phyloP scores from a whole-genome alignment of 2,329 filamentous ascomycete species.

The Fusarium poae region DNA sequence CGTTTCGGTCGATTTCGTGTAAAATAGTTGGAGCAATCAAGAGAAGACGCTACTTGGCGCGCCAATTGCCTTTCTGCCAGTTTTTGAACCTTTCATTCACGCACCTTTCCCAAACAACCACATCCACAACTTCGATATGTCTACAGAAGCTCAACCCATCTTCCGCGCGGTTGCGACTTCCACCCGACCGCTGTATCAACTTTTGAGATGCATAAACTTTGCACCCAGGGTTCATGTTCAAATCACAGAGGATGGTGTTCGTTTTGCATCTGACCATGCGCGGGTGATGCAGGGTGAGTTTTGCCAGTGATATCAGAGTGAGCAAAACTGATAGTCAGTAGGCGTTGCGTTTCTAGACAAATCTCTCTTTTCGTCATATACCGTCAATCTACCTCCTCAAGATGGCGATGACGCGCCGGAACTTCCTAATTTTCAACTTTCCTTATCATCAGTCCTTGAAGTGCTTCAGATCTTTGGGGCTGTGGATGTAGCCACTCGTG shows the following conservation, averaged over 20 bases:
- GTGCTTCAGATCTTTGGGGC: conserved; percentile 95
- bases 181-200: conserved; percentile 78
- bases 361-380: conserved; percentile 87
- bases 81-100: conserved; percentile 36
- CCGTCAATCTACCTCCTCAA: conserved; percentile 66
- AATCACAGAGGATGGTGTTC: conserved; percentile 85
- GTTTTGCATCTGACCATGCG: conserved; percentile 89
- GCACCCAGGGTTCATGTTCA: conserved; percentile 73
- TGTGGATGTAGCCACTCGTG: conserved; percentile 73
- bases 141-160: conserved; percentile 61
- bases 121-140: conserved; percentile 44
- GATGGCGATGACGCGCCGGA: conserved; percentile 57
- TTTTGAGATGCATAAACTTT: conserved; percentile 70
- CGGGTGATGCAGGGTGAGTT: conserved; percentile 87
- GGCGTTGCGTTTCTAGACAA: conserved; percentile 83
- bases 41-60: conserved; percentile 51
- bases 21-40: conserved; percentile 56
- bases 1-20: conserved; percentile 51
- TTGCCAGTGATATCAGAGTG: background rate
- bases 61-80: conserved; percentile 46
- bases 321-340: conserved; percentile 34
- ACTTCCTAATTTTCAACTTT: conserved; percentile 85
- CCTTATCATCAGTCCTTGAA: conserved; percentile 87
- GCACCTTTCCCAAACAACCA: conserved; percentile 15
- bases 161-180: conserved; percentile 84